Base-by-base conservation (phyloP, 148 eudicot species). In the Silene latifolia region DNA sequence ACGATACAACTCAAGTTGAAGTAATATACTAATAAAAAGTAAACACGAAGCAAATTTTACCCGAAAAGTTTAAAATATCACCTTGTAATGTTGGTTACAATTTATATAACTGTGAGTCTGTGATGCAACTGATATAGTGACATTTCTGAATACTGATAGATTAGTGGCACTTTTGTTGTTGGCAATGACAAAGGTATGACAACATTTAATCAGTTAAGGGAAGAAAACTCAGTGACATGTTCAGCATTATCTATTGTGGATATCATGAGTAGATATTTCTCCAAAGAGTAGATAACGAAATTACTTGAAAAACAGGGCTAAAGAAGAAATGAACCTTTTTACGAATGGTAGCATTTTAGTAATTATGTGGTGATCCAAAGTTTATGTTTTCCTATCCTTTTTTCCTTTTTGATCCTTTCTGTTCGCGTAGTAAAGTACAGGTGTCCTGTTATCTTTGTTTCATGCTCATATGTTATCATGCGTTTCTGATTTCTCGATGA, bases 351-450 rank as follows among this genome's bases (percentile, higher is more conserved):
- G 23, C 24, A 59, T 19, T 59, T 59, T 59, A 7, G 8, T 27
- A 57, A 39, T 79, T 39, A 67, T 73, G 19, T 17, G 65, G 44
- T 15, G 25, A 69, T 70, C 75, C 46, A 71, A 80, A 80, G 82
- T 71, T 64, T 73, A 64, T 79, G 44, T 20, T 39, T 65, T 62
- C 67, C 48, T 60, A 8, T 20, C 72, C 9, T 58, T 72, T 58
- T 72, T 76, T 35, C 58, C 35, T 46, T 60, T 76, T 73, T 24
- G 63, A 17, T 69, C 63, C 72, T 51, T 62, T 48, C n/a, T 74
- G 44, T 53, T 32, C 61, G 39, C 61, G 39, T 57, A 72, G 65
- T 64, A 76, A 12, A 60, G 29, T 59, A 80, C 80, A 80, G 77
- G 73, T 80, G 80, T 65, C 69, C 21, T 15, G 18, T 66, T 47